Evolutionary conservation across 768 basidiomycete species (phyloP).

Genomic region (Sarcodon sp.): DNA sequence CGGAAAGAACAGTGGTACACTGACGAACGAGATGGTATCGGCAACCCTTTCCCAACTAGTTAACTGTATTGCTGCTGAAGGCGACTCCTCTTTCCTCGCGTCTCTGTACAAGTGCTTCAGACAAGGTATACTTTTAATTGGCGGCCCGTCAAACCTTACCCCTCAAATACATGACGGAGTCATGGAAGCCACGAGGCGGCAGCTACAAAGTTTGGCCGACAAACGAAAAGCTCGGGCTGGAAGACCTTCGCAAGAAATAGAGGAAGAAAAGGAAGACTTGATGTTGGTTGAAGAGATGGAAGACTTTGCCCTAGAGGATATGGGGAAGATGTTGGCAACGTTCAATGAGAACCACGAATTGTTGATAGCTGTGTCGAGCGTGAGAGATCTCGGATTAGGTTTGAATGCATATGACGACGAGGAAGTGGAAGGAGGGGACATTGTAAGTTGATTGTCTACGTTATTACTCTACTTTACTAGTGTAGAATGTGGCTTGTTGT

Average conservation of each 20-base stretch:
- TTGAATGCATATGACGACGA: slow-evolving; percentile 20
- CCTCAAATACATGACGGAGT: slow-evolving; percentile 39
- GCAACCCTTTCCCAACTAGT: slow-evolving; percentile 58
- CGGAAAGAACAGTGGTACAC: slow-evolving; percentile 50
- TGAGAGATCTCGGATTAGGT: slow-evolving; percentile 50
- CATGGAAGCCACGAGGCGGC: slow-evolving; percentile 58
- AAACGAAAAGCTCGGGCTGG: slow-evolving; percentile 42
- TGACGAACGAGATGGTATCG: slow-evolving; percentile 56
- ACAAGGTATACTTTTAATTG: slow-evolving; percentile 47
- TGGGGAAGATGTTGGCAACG: slow-evolving; percentile 45
- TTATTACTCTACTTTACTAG: too few relatives aligned
- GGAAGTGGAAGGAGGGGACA: slow-evolving; percentile 10
- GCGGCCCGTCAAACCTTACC: slow-evolving; percentile 38
- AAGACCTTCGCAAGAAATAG: slow-evolving; percentile 17
- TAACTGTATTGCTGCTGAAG: slow-evolving; percentile 49
- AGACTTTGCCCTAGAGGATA: slow-evolving; percentile 72
- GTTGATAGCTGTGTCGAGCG: slow-evolving; percentile 57
- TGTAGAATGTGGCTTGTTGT: too few relatives aligned
- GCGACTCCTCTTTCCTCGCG: slow-evolving; percentile 64
- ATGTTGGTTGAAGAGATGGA: slow-evolving; percentile 72
- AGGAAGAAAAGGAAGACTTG: slow-evolving; percentile 56
- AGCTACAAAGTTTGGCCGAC: slow-evolving; percentile 59
- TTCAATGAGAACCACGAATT: slow-evolving; percentile 53
- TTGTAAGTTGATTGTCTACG: too few relatives aligned
- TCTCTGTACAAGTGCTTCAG: slow-evolving; percentile 63